phyloP scores from a whole-genome alignment of 1,284 basidiomycete species.

The Trametes hirsuta region DNA sequence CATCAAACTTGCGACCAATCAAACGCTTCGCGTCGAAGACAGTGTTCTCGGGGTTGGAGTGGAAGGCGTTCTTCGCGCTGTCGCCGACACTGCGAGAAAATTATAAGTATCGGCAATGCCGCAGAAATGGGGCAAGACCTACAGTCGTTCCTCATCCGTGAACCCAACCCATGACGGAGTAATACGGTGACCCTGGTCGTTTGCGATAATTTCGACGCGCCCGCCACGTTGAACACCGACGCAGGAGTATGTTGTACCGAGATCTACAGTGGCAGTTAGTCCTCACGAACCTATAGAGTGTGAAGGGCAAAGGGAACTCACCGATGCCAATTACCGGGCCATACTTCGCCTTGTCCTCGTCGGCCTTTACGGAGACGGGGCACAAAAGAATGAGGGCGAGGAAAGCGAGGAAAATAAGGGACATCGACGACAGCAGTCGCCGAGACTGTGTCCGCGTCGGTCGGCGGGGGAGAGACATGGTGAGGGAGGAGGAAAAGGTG shows the following conservation, averaged over 20 bases:
- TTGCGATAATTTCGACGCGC: conserved; percentile 95
- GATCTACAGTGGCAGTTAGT: conserved; percentile 48
- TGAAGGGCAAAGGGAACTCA: conserved; percentile 41
- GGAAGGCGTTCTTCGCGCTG: conserved; percentile 79
- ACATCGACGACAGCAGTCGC: conserved; percentile 64
- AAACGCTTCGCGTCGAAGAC: conserved; percentile 98
- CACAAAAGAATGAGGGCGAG: conserved; percentile 66
- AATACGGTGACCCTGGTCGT: conserved; percentile 97
- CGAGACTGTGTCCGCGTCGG: conserved; percentile 63
- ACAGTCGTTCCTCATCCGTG: conserved; percentile 91
- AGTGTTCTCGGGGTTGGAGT: conserved; percentile 90
- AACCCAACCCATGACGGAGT: conserved; percentile 96
- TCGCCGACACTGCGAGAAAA: conserved; percentile 65
- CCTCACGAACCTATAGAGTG: neutral
- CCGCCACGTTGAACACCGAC: conserved; percentile 92
- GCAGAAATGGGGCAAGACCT: conserved; percentile 31
- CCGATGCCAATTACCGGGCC: conserved; percentile 97
- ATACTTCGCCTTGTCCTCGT: conserved; percentile 73
- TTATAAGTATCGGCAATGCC: neutral
- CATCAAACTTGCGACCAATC: conserved; percentile 87
- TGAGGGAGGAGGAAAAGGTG: conserved; percentile 24
- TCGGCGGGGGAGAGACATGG: conserved; percentile 46
- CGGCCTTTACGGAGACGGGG: conserved; percentile 53
- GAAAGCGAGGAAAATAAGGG: conserved; percentile 65
- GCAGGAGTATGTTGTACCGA: conserved; percentile 85